Conservation (phyloP, 2,329 filamentous ascomycete genomes). For the Talaromyces sp. region DNA sequence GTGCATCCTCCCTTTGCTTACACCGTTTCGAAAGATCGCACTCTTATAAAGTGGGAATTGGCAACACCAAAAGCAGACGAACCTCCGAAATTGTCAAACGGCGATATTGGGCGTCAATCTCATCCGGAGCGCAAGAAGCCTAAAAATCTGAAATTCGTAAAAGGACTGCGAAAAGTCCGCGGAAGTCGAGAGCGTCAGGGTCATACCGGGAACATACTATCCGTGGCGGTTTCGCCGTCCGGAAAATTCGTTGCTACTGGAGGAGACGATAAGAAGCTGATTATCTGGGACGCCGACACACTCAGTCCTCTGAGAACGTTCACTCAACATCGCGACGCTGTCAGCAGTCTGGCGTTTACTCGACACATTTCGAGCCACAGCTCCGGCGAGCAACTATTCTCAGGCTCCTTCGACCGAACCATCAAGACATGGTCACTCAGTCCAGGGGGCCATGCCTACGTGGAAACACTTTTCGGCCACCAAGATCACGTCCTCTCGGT, state of each 20-base stretch:
- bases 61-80: conserved; percentile 40
- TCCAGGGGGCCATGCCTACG: conserved; percentile 76
- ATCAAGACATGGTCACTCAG: conserved; percentile 88
- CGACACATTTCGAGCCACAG: conserved; percentile 57
- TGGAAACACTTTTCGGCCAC: conserved; percentile 94
- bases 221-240: conserved; percentile 79
- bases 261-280: conserved; percentile 73
- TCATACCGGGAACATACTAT: conserved; percentile 73
- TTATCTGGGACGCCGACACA: conserved; percentile 79
- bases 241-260: conserved; percentile 89
- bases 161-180: conserved; percentile 35
- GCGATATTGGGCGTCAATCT: conserved; percentile 58
- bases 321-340: conserved; percentile 81
- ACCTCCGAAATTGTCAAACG: conserved; percentile 49
- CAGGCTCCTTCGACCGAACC: conserved; percentile 81
- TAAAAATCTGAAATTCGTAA: conserved; percentile 44
- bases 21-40: conserved; percentile 79
- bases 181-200: conserved; percentile 52
- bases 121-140: conserved; percentile 47
- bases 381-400: conserved; percentile 78
- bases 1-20: conserved; percentile 75
- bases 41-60: conserved; percentile 83
- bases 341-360: conserved; percentile 80
- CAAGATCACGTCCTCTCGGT: conserved; percentile 86
- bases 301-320: conserved; percentile 77